phyloP scores from a whole-genome alignment of 2,329 filamentous ascomycete genomes.

The Volutella citrinella region DNA sequence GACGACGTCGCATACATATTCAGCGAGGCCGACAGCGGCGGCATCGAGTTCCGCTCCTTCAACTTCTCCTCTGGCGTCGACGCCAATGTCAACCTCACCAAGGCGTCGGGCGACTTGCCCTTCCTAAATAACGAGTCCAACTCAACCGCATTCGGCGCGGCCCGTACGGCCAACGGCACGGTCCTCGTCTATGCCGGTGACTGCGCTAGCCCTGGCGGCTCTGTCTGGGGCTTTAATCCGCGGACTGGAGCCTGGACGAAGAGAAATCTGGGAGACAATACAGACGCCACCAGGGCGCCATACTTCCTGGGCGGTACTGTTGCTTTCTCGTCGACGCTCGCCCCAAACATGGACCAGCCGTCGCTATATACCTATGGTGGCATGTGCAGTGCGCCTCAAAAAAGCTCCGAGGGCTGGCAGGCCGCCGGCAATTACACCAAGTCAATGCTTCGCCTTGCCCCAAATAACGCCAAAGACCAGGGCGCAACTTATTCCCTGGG shows the following conservation, averaged over 20 bases:
- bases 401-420: conserved; percentile 55
- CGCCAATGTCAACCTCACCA: conserved; percentile 43
- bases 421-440: conserved; percentile 74
- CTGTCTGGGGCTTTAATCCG: conserved; percentile 63
- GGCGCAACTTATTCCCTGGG: conserved; percentile 33
- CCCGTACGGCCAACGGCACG: conserved; percentile 64
- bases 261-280: conserved; percentile 17
- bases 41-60: conserved; percentile 58
- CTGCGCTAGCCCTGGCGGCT: conserved; percentile 55
- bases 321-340: conserved; percentile 63
- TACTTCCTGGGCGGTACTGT: conserved; percentile 56
- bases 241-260: conserved; percentile 19
- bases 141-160: conserved; percentile 62
- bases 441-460: conserved; percentile 66
- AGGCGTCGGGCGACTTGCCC: conserved; percentile 55
- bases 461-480: conserved; percentile 31
- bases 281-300: conserved; percentile 32
- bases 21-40: conserved; percentile 43
- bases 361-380: conserved; percentile 78
- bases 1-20: conserved; percentile 67
- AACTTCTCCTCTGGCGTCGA: conserved; percentile 60
- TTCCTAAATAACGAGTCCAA: conserved; percentile 53
- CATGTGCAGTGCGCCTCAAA: conserved; percentile 68
- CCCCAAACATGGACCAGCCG: conserved; percentile 50
- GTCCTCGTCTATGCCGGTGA: conserved; percentile 73